Evolutionary conservation across 2,329 filamentous ascomycete species (phyloP), one percentile per base, ranked within the genome.

Genomic region (Bertia moriformis): DNA sequence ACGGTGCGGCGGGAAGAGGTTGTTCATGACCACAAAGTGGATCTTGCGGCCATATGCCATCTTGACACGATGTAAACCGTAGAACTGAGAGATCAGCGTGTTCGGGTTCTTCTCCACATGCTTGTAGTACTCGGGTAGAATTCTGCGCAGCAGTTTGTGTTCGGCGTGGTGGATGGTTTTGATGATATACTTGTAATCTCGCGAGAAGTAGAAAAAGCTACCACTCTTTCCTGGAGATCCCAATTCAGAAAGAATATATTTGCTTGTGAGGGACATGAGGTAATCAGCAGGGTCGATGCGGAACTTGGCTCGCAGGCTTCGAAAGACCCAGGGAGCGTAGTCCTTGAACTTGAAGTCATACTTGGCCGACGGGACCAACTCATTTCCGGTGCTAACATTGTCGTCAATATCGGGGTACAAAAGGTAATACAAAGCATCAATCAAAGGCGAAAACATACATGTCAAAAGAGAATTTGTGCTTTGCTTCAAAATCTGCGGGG

Each of bases 341-440:
- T 98, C 91, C 65, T 98, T 98, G 71, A 98, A 98, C 61, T 98
- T 98, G 77, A 98, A 98, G 64, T 98, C 91, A 66, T 98, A 98
- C 62, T 98, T 96, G 49, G 91, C 88, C 44, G 89, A 95, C 17
- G 91, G 91, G 4, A 93, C 93, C 56, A 98, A 68, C 65, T 98
- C 91, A 58, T 95, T 95, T 46, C 91, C 91, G 47, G 88, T 93
- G 54, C 83, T 88, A 52, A 41, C 39, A 29, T 41, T 19, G 24
- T 13, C 20, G 51, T 65, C 49, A 70, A 65, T 45, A 45, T 38
- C 40, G 32, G 14, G 38, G 32, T 29, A 4, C 18, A 13, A 18
- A n/a, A 35, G 13, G 22, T 27, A 4, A 22, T 37, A 36, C 44
- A 30, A 40, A 22, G 30, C 27, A 35, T 37, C 15, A 1, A 36